Evolutionary conservation across 1,139 yeast species (phyloP), one percentile per base, ranked within the genome.

Genomic region (Candida sp.): DNA sequence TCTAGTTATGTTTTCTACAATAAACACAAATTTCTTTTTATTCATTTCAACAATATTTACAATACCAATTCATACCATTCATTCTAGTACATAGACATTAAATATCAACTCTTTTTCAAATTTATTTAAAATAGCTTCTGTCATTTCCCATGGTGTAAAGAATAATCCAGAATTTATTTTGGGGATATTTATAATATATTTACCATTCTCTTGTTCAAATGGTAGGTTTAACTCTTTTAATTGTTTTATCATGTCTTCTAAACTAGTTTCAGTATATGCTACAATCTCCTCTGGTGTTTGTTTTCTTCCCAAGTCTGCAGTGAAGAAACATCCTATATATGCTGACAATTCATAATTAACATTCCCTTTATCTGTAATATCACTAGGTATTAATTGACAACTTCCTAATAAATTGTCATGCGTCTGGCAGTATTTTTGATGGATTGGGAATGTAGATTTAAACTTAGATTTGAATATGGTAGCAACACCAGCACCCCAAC

Each of bases 401-500:
- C 78, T 77, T 0, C 91, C 93, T 33, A 83, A 57, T 9, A 84
- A 63, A 39, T 60, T 50, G 2, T 53, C 50, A 12, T 61, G 49
- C 4, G 58, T 45, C 4, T 55, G 47, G 56, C 93, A 85, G 54
- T 79, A 76, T 0, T 65, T 54, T 12, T 61, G 62, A 57, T 86
- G 84, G 7, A 52, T 45, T 36, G 56, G 50, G n/a, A n/a, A n/a
- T n/a, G 88, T 73, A 5, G 65, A 55, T 2, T 87, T 88, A 56
- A 69, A 84, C 43, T 68, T 58, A 25, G 53, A 49, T 32, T 69
- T 68, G 57, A 86, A 81, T 6, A 61, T 68, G 2, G 68, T 68
- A 0, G 91, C 93, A 2, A 88, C 79, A 0, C 96, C 96, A 0
- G 87, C 93, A 4, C 95, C 95, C 96, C 96, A 88, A 0, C 74